Percentiles rank a stretch among this genome's conserved stretches.
phyloP scores from a whole-genome alignment of 768 basidiomycete species.

The Lactarius indigo region DNA sequence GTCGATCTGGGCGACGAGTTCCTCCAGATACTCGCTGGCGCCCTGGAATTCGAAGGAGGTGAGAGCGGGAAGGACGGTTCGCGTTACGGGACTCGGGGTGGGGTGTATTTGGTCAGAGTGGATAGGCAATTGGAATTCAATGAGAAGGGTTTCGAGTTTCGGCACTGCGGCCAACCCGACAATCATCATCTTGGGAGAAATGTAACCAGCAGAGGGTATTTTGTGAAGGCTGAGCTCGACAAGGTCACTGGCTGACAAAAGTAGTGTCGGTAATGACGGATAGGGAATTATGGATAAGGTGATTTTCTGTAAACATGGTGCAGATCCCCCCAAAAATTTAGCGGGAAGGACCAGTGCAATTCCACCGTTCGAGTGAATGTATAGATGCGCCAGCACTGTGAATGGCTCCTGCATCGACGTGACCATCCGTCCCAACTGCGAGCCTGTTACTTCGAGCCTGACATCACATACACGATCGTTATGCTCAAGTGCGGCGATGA shows the following conservation, averaged over 20 bases:
- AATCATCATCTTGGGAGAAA: neutral
- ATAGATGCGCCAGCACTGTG: neutral
- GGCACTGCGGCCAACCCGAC: neutral
- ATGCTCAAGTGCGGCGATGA: neutral
- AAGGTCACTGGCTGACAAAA: neutral
- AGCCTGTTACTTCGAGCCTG: neutral
- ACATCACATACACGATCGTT: neutral
- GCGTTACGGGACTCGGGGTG: neutral
- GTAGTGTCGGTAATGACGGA: neutral
- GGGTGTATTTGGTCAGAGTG: too few relatives aligned
- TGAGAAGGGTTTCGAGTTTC: neutral
- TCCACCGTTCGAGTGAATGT: neutral
- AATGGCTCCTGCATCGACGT: neutral
- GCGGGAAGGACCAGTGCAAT: neutral
- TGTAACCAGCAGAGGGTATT: neutral
- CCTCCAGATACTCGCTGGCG: neutral
- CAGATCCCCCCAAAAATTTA: slow-evolving; percentile 35
- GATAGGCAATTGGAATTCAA: neutral
- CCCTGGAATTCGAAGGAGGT: neutral
- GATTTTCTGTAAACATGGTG: slow-evolving; percentile 76
- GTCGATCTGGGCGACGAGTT: neutral
- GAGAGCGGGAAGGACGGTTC: neutral
- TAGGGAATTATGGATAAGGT: slow-evolving; percentile 58
- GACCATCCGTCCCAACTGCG: neutral
- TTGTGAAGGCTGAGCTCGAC: neutral